Evolutionary conservation across 495 filamentous ascomycete species (phyloP).

Genomic region (Evansstolkia leycettana): DNA sequence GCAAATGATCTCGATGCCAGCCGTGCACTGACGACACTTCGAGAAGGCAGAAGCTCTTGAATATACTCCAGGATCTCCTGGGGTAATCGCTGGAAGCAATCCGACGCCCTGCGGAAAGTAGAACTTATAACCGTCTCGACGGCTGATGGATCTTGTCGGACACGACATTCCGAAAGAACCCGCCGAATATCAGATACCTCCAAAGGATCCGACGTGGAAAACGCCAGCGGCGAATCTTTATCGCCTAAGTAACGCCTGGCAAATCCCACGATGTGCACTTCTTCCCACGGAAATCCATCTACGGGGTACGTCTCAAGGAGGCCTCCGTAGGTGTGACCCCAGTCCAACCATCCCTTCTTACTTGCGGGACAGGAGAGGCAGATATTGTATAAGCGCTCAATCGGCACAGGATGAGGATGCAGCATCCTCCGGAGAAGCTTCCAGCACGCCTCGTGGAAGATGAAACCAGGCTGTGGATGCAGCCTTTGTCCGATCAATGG

Average conservation of each 20-base stretch:
- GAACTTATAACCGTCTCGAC: background rate
- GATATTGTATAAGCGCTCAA: conserved; percentile 3
- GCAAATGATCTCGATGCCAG: conserved; percentile 4
- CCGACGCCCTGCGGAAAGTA: background rate
- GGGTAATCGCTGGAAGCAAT: background rate
- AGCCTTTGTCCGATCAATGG: conserved; percentile 1
- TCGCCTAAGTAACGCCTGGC: background rate
- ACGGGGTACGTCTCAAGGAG: conserved; percentile 1
- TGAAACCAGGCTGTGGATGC: conserved; percentile 2
- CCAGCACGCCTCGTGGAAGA: conserved; percentile 6
- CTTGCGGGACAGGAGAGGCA: conserved; percentile 2
- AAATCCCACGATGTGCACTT: conserved; percentile 1
- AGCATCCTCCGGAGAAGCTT: background rate
- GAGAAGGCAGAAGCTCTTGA: conserved; percentile 1
- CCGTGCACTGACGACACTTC: background rate
- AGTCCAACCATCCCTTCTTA: conserved; percentile 2
- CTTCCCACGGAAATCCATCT: conserved; percentile 4
- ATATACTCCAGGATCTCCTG: conserved; percentile 5
- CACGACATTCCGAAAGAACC: background rate
- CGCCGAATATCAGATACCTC: background rate
- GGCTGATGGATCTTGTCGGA: too few species aligned
- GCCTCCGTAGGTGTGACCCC: conserved; percentile 5
- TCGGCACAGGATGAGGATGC: conserved; percentile 1
- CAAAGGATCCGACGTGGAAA: conserved; percentile 1
- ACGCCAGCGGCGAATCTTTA: background rate